Evolutionary conservation across 1,284 basidiomycete species (phyloP).

Genomic region (Cryptococcus hybrid): DNA sequence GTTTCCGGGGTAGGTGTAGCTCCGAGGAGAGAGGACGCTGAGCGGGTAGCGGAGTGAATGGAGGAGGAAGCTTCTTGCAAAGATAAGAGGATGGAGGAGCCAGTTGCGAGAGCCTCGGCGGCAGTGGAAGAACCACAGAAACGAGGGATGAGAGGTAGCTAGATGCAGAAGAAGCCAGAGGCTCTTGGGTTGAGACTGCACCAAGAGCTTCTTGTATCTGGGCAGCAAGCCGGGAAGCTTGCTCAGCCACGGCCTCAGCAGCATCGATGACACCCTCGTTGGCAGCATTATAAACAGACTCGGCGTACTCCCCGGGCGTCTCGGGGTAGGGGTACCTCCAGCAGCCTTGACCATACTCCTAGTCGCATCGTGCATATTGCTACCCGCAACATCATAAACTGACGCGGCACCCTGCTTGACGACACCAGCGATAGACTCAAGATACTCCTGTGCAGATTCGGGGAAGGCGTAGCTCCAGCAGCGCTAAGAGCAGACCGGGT

Average conservation of each 20-base stretch:
- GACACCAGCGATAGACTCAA: constrained; percentile 11
- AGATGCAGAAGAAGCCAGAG: constrained; percentile 15
- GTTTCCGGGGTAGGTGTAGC: constrained; percentile 21
- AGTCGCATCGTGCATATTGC: constrained; percentile 18
- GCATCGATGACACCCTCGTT: constrained; percentile 21
- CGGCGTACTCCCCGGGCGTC: constrained; percentile 12
- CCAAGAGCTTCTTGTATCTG: constrained; percentile 23
- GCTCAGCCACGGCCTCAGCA: constrained; percentile 9
- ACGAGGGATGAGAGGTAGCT: constrained; percentile 22
- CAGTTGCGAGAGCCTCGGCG: constrained; percentile 15
- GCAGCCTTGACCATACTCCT: constrained; percentile 13
- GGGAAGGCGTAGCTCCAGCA: constrained; percentile 19
- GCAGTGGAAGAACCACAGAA: constrained; percentile 14
- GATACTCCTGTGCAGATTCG: constrained; percentile 14
- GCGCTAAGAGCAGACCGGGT: constrained; percentile 17
- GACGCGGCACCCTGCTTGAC: constrained; percentile 10
- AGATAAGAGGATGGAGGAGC: constrained; percentile 20
- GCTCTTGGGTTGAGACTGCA: constrained; percentile 17
- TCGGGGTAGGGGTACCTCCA: constrained; percentile 21
- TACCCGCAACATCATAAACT: constrained; percentile 11
- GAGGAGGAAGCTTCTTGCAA: constrained; percentile 15
- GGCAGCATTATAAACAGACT: constrained; percentile 18
- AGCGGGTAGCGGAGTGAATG: constrained; percentile 17
- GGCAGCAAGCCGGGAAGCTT: constrained; percentile 13
- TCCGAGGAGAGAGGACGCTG: constrained; percentile 11